phyloP scores from a whole-genome alignment of 164 flowering plant genomes.

The Sextonia rubra region DNA sequence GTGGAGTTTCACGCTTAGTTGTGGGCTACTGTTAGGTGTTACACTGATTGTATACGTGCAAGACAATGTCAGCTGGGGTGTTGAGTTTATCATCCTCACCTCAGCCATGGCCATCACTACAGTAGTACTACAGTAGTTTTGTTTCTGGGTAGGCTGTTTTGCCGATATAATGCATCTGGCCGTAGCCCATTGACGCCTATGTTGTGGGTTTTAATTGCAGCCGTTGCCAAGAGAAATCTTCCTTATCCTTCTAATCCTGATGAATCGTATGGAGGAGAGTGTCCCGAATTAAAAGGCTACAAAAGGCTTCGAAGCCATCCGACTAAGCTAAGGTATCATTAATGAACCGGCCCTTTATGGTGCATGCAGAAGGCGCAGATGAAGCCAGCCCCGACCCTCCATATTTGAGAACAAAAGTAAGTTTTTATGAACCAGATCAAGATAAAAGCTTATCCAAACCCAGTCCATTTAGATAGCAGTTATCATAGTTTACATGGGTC shows the following conservation, averaged over 20 bases:
- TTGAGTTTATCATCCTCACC: constrained; percentile 53
- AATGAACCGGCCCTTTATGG: no score
- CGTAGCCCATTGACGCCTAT: constrained; percentile 88
- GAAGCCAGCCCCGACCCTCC: no score
- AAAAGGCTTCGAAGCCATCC: constrained; percentile 66
- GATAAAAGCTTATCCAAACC: no score
- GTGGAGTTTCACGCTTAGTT: constrained; percentile 73
- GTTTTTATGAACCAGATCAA: no score
- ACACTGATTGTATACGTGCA: constrained; percentile 72
- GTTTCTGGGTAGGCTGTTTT: constrained; percentile 50
- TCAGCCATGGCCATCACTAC: constrained; percentile 49
- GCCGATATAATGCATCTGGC: constrained; percentile 46
- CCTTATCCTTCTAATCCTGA: constrained; percentile 45
- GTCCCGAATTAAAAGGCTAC: constrained; percentile 26
- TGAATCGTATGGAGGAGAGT: constrained; percentile 52
- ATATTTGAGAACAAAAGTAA: no score
- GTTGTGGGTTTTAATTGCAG: constrained; percentile 75
- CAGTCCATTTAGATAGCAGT: no score
- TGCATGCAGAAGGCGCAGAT: no score
- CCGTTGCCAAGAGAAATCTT: constrained; percentile 60
- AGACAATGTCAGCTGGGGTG: constrained; percentile 77
- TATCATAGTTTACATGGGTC: no score
- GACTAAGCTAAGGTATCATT: constrained; percentile 63
- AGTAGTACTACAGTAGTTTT: constrained; percentile 47
- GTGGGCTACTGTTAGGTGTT: constrained; percentile 67